These are phyloP conservation scores for Gynochthodes officinalis DNA, from an alignment of 257 asterid species.

Conservation along the genomic window DNA sequence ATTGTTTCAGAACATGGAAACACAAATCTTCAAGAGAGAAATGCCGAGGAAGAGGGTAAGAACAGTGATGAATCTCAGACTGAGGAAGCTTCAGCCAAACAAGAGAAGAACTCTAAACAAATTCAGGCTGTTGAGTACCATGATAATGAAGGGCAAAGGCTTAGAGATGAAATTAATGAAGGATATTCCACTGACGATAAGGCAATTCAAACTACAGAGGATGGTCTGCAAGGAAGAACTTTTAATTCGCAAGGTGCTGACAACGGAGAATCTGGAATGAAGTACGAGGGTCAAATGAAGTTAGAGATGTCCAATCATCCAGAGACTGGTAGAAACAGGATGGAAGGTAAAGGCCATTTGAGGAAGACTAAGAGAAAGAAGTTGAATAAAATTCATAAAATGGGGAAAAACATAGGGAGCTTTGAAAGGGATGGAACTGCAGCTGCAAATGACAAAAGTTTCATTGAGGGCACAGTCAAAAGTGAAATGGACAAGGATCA, in stretches of 20 bases:
- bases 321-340: constrained; percentile 11
- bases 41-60: not conserved
- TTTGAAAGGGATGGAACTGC: constrained; percentile 16
- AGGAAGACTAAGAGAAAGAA: constrained; percentile 41
- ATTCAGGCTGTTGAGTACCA: not conserved
- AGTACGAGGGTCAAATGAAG: constrained; percentile 23
- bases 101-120: constrained; percentile 4
- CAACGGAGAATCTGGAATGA: constrained; percentile 15
- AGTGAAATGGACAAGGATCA: constrained; percentile 1
- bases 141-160: constrained; percentile 9
- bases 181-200: not conserved
- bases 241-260: constrained; percentile 18
- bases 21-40: not conserved
- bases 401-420: constrained; percentile 15
- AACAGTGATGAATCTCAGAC: constrained; percentile 4
- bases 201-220: not conserved
- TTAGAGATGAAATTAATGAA: constrained; percentile 17
- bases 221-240: constrained; percentile 4
- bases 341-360: constrained; percentile 22
- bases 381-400: constrained; percentile 26
- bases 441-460: constrained; percentile 8
- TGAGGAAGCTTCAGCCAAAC: constrained; percentile 8
- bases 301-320: constrained; percentile 28
- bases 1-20: constrained; percentile 9
- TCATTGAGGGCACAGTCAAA: not conserved